Percentiles rank a stretch among this genome's conserved stretches.
Conservation (phyloP, 192 early-diverging fungal species). For the Haplosporangium gracile region DNA sequence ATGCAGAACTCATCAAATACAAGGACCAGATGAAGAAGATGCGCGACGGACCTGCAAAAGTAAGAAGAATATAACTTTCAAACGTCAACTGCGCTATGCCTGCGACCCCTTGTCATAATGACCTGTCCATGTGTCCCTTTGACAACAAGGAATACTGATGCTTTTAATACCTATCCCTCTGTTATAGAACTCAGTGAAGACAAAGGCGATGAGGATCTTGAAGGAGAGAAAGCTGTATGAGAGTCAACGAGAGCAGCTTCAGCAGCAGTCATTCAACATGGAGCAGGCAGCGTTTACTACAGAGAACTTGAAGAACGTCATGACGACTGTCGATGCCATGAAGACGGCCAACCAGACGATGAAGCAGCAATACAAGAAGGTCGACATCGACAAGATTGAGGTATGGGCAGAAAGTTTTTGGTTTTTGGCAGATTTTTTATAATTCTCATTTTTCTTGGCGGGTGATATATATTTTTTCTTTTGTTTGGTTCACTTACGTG, state of each 20-base stretch:
- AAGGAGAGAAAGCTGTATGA: slow-evolving; percentile 98
- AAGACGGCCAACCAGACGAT: slow-evolving; percentile 93
- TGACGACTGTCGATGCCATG: slow-evolving; percentile 98
- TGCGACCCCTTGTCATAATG: background rate
- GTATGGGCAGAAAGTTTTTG: slow-evolving; percentile 52
- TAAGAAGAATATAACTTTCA: slow-evolving; percentile 20
- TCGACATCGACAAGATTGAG: slow-evolving; percentile 96
- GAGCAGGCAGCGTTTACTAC: slow-evolving; percentile 93
- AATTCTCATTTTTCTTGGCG: background rate
- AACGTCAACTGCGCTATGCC: background rate
- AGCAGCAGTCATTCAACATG: slow-evolving; percentile 99
- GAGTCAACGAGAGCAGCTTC: slow-evolving; percentile 92
- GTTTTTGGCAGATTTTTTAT: background rate
- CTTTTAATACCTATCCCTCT: background rate
- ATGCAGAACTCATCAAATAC: slow-evolving; percentile 92
- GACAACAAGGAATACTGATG: background rate
- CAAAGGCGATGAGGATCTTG: slow-evolving; percentile 89
- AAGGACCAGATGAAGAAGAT: slow-evolving; percentile 96
- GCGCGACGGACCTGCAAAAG: slow-evolving; percentile 89
- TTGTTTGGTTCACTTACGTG: background rate
- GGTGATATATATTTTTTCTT: too few species aligned
- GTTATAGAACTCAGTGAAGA: slow-evolving; percentile 87
- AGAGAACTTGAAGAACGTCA: slow-evolving; percentile 97
- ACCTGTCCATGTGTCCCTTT: too few species aligned
- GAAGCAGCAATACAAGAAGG: slow-evolving; percentile 96